Evolutionary conservation across 768 basidiomycete genomes (phyloP).

Genomic region (Kondoa subrosea): DNA sequence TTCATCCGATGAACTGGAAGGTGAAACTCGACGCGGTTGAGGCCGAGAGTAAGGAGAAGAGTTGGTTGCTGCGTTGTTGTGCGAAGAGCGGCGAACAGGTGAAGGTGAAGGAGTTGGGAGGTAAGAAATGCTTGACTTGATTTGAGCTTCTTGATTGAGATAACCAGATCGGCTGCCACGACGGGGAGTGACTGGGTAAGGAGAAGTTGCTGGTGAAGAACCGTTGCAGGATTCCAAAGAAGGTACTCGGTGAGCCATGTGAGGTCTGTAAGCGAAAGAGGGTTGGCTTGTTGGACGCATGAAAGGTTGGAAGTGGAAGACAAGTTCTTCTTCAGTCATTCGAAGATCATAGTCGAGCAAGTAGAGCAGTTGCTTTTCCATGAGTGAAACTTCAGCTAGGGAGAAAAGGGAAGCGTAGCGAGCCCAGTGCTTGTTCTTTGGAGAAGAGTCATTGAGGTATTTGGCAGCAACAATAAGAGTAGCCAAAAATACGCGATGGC

Average conservation of each 20-base stretch:
- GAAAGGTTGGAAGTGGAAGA: constrained; percentile 44
- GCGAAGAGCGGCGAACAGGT: constrained; percentile 1
- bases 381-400: constrained; percentile 44
- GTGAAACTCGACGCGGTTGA: background rate
- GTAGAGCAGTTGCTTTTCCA: constrained; percentile 90
- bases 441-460: constrained; percentile 65
- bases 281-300: constrained; percentile 20
- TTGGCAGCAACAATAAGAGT: constrained; percentile 89
- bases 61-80: background rate
- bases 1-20: constrained; percentile 8
- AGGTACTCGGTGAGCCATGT: constrained; percentile 9
- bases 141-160: background rate
- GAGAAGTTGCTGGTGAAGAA: constrained; percentile 15
- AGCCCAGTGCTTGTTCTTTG: constrained; percentile 90
- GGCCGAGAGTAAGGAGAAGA: constrained; percentile 7
- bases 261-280: background rate
- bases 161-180: constrained; percentile 12
- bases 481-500: constrained; percentile 89
- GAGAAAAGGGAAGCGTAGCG: constrained; percentile 56
- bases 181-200: constrained; percentile 15
- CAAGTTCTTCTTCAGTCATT: constrained; percentile 65
- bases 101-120: constrained; percentile 19
- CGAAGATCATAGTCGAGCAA: constrained; percentile 84
- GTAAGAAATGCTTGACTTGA: background rate
- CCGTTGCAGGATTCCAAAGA: constrained; percentile 17